A percentile compares a stretch with the other conserved stretches of the same genome.
Evolutionary conservation across 192 early-diverging fungal species (phyloP).

Genomic region (Rhizophagus clarus): DNA sequence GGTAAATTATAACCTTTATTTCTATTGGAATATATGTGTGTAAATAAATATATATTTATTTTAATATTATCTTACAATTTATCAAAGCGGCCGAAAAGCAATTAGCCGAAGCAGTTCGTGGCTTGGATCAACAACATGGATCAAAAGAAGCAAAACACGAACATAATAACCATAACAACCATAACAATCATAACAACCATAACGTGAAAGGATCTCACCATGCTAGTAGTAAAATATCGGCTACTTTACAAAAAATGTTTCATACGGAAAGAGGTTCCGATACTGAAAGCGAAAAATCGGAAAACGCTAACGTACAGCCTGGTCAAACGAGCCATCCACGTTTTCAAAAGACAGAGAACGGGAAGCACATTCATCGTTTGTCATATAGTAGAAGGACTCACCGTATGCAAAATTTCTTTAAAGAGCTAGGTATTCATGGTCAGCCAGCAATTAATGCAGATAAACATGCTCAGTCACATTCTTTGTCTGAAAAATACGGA

Average conservation of each 20-base stretch:
- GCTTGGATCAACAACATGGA: not conserved
- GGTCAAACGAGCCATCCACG: not conserved
- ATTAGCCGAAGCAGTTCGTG: not conserved
- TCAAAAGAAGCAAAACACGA: not conserved
- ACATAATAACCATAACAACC: not conserved
- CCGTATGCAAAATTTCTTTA: slow-evolving; percentile 16
- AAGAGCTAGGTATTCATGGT: slow-evolving; percentile 19
- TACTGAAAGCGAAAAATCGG: not conserved
- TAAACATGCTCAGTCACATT: not conserved
- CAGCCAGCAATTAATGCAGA: not conserved
- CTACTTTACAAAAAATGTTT: not conserved
- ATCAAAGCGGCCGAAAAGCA: not conserved
- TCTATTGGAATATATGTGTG: too few relatives aligned
- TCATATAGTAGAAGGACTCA: not conserved
- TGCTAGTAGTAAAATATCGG: not conserved
- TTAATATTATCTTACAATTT: too few relatives aligned
- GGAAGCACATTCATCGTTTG: slow-evolving; percentile 6
- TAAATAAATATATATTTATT: too few relatives aligned
- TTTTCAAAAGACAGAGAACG: not conserved
- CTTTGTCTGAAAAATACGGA: slow-evolving; percentile 44
- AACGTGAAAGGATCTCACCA: not conserved
- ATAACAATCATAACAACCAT: too few relatives aligned
- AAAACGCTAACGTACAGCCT: not conserved
- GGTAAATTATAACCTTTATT: too few relatives aligned
- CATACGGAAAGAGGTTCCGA: not conserved